Evolutionary conservation across 345 rosid genomes (phyloP).

Genomic region (Dipteronia sinensis): DNA sequence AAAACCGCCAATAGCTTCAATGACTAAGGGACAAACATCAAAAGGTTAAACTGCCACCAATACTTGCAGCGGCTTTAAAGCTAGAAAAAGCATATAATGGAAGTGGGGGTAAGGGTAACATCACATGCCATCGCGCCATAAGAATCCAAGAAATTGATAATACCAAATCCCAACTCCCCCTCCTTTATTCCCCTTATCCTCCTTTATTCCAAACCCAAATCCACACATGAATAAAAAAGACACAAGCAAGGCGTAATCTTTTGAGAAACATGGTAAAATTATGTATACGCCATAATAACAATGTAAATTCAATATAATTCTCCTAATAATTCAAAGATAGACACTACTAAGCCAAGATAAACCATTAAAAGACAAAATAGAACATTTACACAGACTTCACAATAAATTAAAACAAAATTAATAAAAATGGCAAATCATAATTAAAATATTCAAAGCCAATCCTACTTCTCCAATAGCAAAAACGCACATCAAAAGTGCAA

Average conservation of each 20-base stretch:
- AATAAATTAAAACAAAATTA: neutral
- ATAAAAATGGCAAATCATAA: neutral
- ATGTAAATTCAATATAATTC: neutral
- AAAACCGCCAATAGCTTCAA: conserved; percentile 4
- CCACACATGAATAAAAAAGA: neutral
- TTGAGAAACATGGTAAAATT: neutral
- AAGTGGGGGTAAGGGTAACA: neutral
- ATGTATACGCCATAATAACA: neutral
- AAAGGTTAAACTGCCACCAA: neutral
- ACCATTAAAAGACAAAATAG: no score
- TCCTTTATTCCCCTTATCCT: neutral
- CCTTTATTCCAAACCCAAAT: neutral
- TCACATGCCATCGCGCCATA: neutral
- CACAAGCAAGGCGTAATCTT: neutral
- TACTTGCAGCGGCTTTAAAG: neutral
- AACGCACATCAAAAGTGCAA: neutral
- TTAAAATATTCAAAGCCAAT: neutral
- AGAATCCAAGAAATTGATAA: neutral
- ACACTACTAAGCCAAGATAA: neutral
- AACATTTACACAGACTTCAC: neutral
- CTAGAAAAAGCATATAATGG: neutral
- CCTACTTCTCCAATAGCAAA: neutral
- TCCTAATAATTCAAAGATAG: neutral
- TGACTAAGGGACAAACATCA: neutral
- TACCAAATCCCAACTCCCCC: neutral